phyloP scores from a whole-genome alignment of 805 yeast species.

The Tetrapisispora arboricola region DNA sequence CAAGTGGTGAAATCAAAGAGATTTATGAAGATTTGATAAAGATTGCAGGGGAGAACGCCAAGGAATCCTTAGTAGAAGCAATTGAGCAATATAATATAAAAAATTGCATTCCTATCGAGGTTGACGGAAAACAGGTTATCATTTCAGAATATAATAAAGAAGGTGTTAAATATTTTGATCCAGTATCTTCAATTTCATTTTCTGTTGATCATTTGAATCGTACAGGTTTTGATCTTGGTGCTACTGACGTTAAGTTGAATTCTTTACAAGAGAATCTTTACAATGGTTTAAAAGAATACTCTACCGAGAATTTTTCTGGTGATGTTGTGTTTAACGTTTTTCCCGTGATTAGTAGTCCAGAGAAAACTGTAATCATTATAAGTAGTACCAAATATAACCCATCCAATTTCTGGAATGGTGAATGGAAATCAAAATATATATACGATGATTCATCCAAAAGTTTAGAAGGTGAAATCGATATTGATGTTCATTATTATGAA shows the following conservation, averaged over 20 bases:
- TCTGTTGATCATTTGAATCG: constrained; percentile 47
- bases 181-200: constrained; percentile 37
- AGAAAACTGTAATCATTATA: constrained; percentile 39
- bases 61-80: constrained; percentile 28
- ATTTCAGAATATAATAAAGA: constrained; percentile 40
- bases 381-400: constrained; percentile 66
- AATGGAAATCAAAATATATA: constrained; percentile 66
- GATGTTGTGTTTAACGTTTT: constrained; percentile 37
- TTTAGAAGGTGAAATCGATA: constrained; percentile 44
- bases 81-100: constrained; percentile 34
- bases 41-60: constrained; percentile 33
- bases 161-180: constrained; percentile 49
- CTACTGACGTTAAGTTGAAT: constrained; percentile 19
- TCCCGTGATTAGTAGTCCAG: constrained; percentile 21
- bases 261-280: constrained; percentile 13
- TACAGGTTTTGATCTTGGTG: constrained; percentile 44
- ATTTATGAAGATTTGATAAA: constrained; percentile 34
- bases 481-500: constrained; percentile 87
- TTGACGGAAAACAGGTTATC: constrained; percentile 30
- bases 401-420: constrained; percentile 78
- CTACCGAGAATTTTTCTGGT: constrained; percentile 58
- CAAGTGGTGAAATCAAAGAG: constrained; percentile 29
- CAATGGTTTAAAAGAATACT: constrained; percentile 35
- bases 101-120: constrained; percentile 29
- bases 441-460: constrained; percentile 27